Evolutionary conservation across 2,329 filamentous ascomycete genomes (phyloP), one percentile per base, ranked within the genome.

Genomic region (Penicillium paneum): DNA sequence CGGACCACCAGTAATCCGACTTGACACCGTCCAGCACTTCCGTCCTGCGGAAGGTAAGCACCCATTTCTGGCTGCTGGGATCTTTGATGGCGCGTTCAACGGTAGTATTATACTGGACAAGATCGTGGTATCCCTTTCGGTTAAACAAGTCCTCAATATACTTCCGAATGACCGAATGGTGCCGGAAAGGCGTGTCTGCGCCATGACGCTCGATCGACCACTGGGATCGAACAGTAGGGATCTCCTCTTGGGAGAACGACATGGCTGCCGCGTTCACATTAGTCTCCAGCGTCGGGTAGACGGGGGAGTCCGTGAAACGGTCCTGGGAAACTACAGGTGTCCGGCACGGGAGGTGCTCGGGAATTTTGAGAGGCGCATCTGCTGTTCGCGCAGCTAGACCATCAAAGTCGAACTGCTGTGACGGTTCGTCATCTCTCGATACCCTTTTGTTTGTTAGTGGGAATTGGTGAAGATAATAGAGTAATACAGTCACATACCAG

Each of bases 241-340:
- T 82, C 0, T 76, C 73, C 50, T 85, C 83, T 56, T 83, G 76
- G 0, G 78, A 80, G 66, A 82, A 88, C 15, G 79, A 75, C 86
- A 88, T 88, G 0, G 82, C 75, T 2, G 78, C 64, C 6, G 75
- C 74, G 57, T 82, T 79, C 40, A 88, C 81, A 58, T 88, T 88
- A 3, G 84, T 88, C 64, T 88, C 83, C n/a, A 88, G 71, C 19
- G 81, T 79, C 0, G 83, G 81, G 59, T 87, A 87, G 17, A 87
- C 76, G 0, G 81, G 81, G 0, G 83, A 83, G 55, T 86, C 83
- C 12, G 75, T 70, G 62, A 81, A 84, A 2, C 83, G 79, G 17
- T 78, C 75, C 53, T 77, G 75, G 1, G 65, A 55, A 12, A 71
- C 67, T 38, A 73, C 74, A 0, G 78, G 74, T 0, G 75, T 74